Evolutionary conservation across 140 eudicot genomes (phyloP).

Genomic region (Flaveria floridana): DNA sequence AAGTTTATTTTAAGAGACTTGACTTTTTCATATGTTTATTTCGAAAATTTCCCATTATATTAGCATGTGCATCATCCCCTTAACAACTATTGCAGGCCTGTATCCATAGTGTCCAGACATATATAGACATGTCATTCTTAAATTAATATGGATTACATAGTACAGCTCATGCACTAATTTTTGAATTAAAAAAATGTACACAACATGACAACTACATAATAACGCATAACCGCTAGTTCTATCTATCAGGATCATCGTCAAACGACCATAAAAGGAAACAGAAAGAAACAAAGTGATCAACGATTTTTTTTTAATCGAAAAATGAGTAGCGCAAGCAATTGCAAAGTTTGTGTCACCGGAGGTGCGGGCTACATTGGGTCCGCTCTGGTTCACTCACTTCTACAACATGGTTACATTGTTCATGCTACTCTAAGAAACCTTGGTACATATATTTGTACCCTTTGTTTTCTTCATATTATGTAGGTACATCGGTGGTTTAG

Average conservation of each 20-base stretch:
- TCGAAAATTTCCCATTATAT: too few species aligned
- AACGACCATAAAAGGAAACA: background rate
- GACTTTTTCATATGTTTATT: too few species aligned
- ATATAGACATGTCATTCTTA: background rate
- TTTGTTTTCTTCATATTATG: conserved; percentile 12
- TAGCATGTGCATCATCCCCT: background rate
- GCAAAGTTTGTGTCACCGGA: conserved; percentile 70
- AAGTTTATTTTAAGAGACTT: too few species aligned
- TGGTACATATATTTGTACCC: conserved; percentile 25
- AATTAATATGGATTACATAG: background rate
- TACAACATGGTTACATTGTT: conserved; percentile 48
- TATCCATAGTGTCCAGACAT: background rate
- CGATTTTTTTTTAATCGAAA: background rate
- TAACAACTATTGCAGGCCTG: background rate
- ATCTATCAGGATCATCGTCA: background rate
- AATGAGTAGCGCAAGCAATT: conserved; percentile 28
- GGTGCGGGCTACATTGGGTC: conserved; percentile 67
- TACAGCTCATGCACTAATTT: background rate
- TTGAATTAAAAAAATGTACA: background rate
- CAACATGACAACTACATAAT: background rate
- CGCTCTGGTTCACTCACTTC: conserved; percentile 46
- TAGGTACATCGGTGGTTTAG: background rate
- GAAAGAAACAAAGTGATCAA: background rate
- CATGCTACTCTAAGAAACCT: conserved; percentile 69
- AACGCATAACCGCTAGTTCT: background rate